Evolutionary conservation across 495 filamentous ascomycete species (phyloP).

Genomic region (Schizothecium vesticola): DNA sequence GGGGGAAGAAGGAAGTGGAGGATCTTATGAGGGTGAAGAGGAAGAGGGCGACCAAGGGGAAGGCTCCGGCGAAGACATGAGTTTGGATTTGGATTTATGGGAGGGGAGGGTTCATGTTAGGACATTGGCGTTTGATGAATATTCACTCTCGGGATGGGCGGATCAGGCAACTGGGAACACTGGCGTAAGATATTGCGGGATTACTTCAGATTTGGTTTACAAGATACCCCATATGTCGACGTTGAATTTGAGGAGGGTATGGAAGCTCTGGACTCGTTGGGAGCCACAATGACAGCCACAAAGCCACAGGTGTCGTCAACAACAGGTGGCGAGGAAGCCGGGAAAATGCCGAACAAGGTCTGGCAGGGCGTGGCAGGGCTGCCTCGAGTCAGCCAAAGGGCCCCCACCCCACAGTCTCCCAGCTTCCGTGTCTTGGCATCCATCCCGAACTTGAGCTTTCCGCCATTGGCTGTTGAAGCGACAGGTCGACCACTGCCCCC

Average conservation of each 20-base stretch:
- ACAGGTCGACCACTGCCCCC: not conserved
- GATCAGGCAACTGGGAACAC: not conserved
- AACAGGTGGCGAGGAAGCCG: not conserved
- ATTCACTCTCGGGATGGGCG: not conserved
- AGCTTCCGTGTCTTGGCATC: constrained; percentile 11
- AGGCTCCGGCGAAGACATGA: not conserved
- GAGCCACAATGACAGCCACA: constrained; percentile 9
- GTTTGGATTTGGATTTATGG: not conserved
- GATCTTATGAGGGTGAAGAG: constrained; percentile 56
- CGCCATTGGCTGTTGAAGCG: constrained; percentile 22
- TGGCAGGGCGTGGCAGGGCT: constrained; percentile 14
- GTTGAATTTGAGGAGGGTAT: not conserved
- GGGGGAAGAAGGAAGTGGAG: constrained; percentile 61
- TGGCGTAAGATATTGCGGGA: too few species aligned
- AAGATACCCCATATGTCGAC: not conserved
- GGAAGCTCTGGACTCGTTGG: too few species aligned
- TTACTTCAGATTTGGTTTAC: not conserved
- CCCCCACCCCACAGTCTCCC: constrained; percentile 15
- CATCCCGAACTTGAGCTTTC: constrained; percentile 20
- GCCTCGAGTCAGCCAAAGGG: not conserved
- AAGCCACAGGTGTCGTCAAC: constrained; percentile 9
- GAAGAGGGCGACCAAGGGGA: constrained; percentile 21
- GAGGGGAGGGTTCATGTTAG: not conserved
- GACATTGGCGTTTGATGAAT: not conserved
- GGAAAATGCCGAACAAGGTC: constrained; percentile 13